These are phyloP conservation scores for Pseudogymnoascus pannorum DNA, from an alignment of 2,329 filamentous ascomycete species.

Conservation along the genomic window DNA sequence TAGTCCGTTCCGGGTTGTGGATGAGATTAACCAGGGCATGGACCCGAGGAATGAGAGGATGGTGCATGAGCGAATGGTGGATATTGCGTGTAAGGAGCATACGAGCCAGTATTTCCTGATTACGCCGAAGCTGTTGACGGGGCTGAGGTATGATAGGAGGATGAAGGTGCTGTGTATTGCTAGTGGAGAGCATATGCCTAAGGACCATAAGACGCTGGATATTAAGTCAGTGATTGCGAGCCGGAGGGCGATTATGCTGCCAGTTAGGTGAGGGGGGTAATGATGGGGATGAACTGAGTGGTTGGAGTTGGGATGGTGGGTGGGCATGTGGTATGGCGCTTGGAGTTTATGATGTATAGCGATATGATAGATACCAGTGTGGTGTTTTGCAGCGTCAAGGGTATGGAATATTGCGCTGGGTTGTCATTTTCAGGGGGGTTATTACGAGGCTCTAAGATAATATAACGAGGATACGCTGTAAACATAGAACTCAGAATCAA, in stretches of 20 bases:
- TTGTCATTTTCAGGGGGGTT: not conserved
- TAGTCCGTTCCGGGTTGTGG: constrained; percentile 93
- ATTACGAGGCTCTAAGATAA: constrained; percentile 2
- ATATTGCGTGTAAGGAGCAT: constrained; percentile 83
- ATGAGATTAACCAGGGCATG: constrained; percentile 99
- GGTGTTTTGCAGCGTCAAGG: not conserved
- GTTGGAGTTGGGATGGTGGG: not conserved
- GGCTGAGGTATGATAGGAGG: constrained; percentile 75
- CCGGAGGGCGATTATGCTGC: constrained; percentile 21
- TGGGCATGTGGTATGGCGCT: not conserved
- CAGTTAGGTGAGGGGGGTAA: not conserved
- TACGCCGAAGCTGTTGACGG: constrained; percentile 86
- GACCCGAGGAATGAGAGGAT: constrained; percentile 97
- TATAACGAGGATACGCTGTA: constrained; percentile 7
- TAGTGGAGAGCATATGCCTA: constrained; percentile 68
- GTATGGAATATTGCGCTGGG: not conserved
- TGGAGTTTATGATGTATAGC: constrained; percentile 3
- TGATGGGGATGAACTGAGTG: not conserved
- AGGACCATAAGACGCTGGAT: constrained; percentile 33
- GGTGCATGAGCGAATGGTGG: constrained; percentile 96
- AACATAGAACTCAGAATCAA: not conserved
- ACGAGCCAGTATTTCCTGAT: constrained; percentile 91
- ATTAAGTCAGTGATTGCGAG: constrained; percentile 24
- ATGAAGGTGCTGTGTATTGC: constrained; percentile 95
- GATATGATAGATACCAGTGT: constrained; percentile 3